Evolutionary conservation across 305 asterid species (phyloP), one percentile per base, ranked within the genome.

Genomic region (Fraxinus sp.): DNA sequence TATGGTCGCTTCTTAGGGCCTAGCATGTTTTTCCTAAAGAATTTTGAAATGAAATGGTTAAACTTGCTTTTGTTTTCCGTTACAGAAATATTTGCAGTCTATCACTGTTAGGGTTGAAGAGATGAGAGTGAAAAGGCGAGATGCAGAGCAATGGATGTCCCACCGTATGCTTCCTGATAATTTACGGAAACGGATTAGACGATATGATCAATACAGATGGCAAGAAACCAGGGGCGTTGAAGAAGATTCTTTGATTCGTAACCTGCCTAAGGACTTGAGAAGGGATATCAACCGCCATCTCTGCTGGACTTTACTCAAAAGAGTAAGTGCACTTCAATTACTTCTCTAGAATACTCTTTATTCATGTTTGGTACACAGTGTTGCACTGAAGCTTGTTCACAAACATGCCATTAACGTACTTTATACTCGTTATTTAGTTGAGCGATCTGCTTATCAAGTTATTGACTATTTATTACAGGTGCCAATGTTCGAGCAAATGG

Each of bases 271-370:
- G 80, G 96, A 92, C 88, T 87, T 93, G 75, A 86, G 91, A 83
- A 87, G 97, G 83, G 97, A 93, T 26, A 87, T 92, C 83, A 90
- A 90, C 37, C 92, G 94, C 68, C 97, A 91, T 83, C 93, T 92
- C 72, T 92, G 94, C 89, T 93, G 86, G 92, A 81, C 85, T 74
- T 83, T 93, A 84, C 89, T 93, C 80, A 93, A 83, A 55, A 88
- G 84, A 86, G 97, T 92, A 35, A 39, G 89, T 83, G 68, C 26
- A 73, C 37, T 70, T 64, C 30, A 7, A 22, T n/a, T 14, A 35
- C 14, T 28, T 30, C 30, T 20, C 10, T 59, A 5, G 26, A 59
- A 7, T 26, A 24, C 74, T 66, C n/a, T 28, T 11, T 11, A 66
- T 6, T 20, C 72, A 52, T 52, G 18, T 52, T 52, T 16, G 22